Percentiles rank a stretch among this genome's conserved stretches.
phyloP scores from a whole-genome alignment of 768 basidiomycete genomes.

The Amanita jacksonii region DNA sequence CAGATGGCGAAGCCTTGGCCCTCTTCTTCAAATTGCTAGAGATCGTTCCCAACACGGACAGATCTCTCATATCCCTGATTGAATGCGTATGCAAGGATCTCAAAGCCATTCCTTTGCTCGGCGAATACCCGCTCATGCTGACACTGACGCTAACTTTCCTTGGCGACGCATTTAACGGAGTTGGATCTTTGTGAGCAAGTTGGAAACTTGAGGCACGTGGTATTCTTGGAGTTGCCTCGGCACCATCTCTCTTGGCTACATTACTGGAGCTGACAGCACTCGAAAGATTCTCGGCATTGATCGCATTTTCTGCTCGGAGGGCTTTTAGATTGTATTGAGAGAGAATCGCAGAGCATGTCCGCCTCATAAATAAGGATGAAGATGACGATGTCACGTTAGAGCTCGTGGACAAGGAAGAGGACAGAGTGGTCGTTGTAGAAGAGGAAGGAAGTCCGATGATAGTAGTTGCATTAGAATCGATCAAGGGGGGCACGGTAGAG shows the following conservation, averaged over 20 bases:
- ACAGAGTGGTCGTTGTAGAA: background rate
- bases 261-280: too few relatives aligned
- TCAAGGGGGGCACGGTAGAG: background rate
- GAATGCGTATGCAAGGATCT: constrained; percentile 5
- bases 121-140: background rate
- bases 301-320: too few relatives aligned
- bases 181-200: background rate
- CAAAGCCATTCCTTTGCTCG: background rate
- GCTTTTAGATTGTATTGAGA: background rate
- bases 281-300: too few relatives aligned
- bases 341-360: constrained; percentile 4
- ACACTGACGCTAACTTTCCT: constrained; percentile 1
- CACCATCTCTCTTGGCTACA: too few relatives aligned
- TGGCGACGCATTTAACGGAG: background rate
- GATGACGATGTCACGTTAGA: background rate
- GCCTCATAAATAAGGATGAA: background rate
- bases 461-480: background rate
- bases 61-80: background rate
- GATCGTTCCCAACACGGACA: background rate
- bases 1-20: too few relatives aligned
- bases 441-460: background rate
- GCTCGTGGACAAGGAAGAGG: background rate
- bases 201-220: background rate
- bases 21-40: constrained; percentile 7
- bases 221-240: too few relatives aligned